A percentile compares a stretch with the other conserved stretches of the same genome.
phyloP scores from a whole-genome alignment of 1,139 yeast species.

The Taiozyma onychis region DNA sequence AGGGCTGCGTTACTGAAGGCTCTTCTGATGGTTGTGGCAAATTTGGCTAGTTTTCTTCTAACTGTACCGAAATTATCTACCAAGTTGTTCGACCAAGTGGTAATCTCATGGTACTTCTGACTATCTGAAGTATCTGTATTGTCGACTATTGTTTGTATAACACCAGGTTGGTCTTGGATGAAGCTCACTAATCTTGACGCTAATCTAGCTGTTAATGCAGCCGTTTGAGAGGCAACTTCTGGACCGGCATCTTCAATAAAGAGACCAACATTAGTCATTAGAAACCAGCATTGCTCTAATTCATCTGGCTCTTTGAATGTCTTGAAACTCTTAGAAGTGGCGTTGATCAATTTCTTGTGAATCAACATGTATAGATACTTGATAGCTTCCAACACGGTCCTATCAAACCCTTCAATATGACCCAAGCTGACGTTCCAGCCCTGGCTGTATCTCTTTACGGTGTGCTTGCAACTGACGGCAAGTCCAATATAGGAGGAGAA shows the following conservation, averaged over 20 bases:
- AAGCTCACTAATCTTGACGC: conserved; percentile 66
- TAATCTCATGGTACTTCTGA: conserved; percentile 46
- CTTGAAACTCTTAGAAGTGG: conserved; percentile 67
- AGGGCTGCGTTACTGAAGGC: conserved; percentile 75
- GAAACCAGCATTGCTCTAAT: conserved; percentile 71
- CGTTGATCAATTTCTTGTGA: conserved; percentile 72
- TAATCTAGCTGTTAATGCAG: conserved; percentile 59
- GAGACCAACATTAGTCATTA: conserved; percentile 66
- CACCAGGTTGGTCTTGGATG: conserved; percentile 63
- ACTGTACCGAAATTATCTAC: conserved; percentile 82
- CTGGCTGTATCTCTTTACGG: conserved; percentile 62
- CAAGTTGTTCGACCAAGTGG: conserved; percentile 75
- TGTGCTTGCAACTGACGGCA: conserved; percentile 71
- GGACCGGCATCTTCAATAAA: conserved; percentile 80
- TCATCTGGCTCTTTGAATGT: conserved; percentile 93
- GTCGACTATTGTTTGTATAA: conserved; percentile 48
- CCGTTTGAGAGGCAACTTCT: conserved; percentile 73
- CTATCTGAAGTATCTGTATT: conserved; percentile 1
- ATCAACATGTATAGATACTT: conserved; percentile 65
- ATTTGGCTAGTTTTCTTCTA: conserved; percentile 79
- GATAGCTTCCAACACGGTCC: conserved; percentile 68
- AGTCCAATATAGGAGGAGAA: conserved; percentile 71
- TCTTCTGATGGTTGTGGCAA: conserved; percentile 60
- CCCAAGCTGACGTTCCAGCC: conserved; percentile 74
- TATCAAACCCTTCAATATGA: conserved; percentile 67